A percentile compares a stretch with the other conserved stretches of the same genome.
These are phyloP conservation scores for Xenoacremonium recifei DNA, from an alignment of 2,329 filamentous ascomycete species.

Conservation along the genomic window DNA sequence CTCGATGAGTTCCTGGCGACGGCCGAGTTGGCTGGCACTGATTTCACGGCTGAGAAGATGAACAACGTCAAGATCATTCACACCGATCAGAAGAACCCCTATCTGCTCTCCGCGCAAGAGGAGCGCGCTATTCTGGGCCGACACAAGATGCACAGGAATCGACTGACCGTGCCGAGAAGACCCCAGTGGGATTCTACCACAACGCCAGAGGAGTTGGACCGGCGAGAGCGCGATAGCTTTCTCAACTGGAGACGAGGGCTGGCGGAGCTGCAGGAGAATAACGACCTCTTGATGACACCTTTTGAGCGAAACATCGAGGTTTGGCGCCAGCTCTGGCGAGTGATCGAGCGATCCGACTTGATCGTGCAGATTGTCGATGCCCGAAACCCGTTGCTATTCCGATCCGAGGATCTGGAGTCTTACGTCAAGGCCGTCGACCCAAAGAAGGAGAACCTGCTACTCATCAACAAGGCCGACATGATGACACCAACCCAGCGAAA, in stretches of 20 bases:
- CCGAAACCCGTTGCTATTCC: conserved; percentile 88
- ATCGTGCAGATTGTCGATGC: conserved; percentile 99
- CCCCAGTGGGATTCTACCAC: conserved; percentile 86
- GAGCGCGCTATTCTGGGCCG: conserved; percentile 77
- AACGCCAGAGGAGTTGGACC: conserved; percentile 78
- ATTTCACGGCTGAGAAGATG: conserved; percentile 98
- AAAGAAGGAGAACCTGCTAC: conserved; percentile 83
- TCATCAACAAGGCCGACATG: conserved; percentile 99
- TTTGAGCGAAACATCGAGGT: conserved; percentile 98
- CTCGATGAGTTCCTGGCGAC: conserved; percentile 96
- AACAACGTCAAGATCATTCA: conserved; percentile 99
- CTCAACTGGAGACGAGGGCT: conserved; percentile 86
- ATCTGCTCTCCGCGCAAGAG: conserved; percentile 80
- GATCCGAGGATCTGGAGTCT: conserved; percentile 86
- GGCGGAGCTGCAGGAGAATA: conserved; percentile 88
- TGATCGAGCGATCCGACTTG: conserved; percentile 93
- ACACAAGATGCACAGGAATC: conserved; percentile 75
- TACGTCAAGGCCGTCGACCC: conserved; percentile 93
- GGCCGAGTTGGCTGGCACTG: conserved; percentile 94
- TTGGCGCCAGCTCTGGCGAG: conserved; percentile 96
- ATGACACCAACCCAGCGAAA: conserved; percentile 83
- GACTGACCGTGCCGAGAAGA: conserved; percentile 84
- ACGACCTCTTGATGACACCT: conserved; percentile 94
- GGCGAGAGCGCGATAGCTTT: conserved; percentile 74
- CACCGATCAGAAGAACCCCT: conserved; percentile 93